Evolutionary conservation across 2,329 filamentous ascomycete species (phyloP), one percentile per base, ranked within the genome.

Genomic region (Paraphoma sp.): DNA sequence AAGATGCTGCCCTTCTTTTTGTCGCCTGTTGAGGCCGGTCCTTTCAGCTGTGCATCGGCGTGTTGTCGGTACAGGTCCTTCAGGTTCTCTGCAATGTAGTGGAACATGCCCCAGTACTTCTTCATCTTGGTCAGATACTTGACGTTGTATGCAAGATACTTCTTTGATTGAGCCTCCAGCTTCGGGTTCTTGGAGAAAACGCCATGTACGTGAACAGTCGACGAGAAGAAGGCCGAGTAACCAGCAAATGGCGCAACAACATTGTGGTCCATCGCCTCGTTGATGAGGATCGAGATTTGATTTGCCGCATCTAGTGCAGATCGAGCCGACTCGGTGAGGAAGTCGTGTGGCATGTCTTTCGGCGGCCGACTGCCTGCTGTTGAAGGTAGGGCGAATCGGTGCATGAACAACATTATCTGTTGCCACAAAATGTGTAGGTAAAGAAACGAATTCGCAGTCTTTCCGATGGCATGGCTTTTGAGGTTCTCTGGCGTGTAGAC

Each of bases 41-140:
- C 91, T 64, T 87, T 86, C 51, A 89, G 83, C 30, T 89, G 87
- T n/a, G 89, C 89, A 74, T 97, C 93, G 14, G 93, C 89, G 65
- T 93, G 94, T 46, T 88, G 86, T 49, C 90, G 87, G 73, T 97
- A 99, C 59, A 96, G 87, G 52, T 94, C 90, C 57, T 95, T 93
- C 36, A 97, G 84, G 69, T 94, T 95, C 73, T 98, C 93, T 0
- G 92, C 89, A 85, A 98, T 93, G 79, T 93, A 97, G 73, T 97
- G 92, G 72, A 98, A 97, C 90, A 97, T 96, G 57, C 94, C 95
- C 95, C 95, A 99, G 70, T 95, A 93, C 57, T 91, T 91, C 81
- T 97, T 97, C 91, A 98, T 96, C 77, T 92, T 95, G 52, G 90
- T 89, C 44, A 99, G 80, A 68, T 95, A 98, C 70, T 90, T 91